Evolutionary conservation across 331 rosid species (phyloP).

Genomic region (Dryas integrifolia): DNA sequence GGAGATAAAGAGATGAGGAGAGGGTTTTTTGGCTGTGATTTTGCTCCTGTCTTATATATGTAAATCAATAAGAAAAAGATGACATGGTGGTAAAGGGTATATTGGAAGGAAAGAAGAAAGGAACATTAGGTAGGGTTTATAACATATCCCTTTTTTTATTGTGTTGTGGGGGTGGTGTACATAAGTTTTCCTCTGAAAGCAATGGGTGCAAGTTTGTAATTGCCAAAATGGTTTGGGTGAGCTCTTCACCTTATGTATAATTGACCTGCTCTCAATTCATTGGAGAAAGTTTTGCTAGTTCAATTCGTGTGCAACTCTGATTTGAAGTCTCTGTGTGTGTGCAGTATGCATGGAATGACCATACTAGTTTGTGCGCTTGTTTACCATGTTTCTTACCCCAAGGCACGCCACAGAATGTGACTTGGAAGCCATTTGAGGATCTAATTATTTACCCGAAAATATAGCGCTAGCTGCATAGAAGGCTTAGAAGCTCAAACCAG

Average conservation of each 20-base stretch:
- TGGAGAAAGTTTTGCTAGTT: slow-evolving; percentile 20
- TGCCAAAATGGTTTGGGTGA: slow-evolving; percentile 43
- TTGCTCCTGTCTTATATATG: slow-evolving; percentile 54
- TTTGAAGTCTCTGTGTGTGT: not conserved
- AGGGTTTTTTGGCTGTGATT: slow-evolving; percentile 55
- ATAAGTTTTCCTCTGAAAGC: slow-evolving; percentile 36
- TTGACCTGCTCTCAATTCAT: slow-evolving; percentile 52
- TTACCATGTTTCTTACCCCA: no score
- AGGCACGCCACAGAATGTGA: no score
- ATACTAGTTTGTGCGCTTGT: no score
- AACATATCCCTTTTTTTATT: slow-evolving; percentile 27
- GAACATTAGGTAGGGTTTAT: slow-evolving; percentile 47
- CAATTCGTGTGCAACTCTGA: not conserved
- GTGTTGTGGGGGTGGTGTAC: slow-evolving; percentile 48
- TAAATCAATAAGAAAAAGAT: slow-evolving; percentile 54
- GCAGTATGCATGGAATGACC: no score
- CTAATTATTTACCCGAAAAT: no score
- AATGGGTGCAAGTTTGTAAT: slow-evolving; percentile 41
- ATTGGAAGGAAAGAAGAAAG: slow-evolving; percentile 39
- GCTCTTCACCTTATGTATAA: slow-evolving; percentile 45
- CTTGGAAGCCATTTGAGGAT: no score
- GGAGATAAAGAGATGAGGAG: slow-evolving; percentile 42
- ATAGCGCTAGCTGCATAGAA: no score
- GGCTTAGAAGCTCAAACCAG: no score
- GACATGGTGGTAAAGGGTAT: slow-evolving; percentile 51